A percentile compares a stretch with the other conserved stretches of the same genome.
Conservation (phyloP, 2,329 filamentous ascomycete species). For the Furcasterigmium furcatum region DNA sequence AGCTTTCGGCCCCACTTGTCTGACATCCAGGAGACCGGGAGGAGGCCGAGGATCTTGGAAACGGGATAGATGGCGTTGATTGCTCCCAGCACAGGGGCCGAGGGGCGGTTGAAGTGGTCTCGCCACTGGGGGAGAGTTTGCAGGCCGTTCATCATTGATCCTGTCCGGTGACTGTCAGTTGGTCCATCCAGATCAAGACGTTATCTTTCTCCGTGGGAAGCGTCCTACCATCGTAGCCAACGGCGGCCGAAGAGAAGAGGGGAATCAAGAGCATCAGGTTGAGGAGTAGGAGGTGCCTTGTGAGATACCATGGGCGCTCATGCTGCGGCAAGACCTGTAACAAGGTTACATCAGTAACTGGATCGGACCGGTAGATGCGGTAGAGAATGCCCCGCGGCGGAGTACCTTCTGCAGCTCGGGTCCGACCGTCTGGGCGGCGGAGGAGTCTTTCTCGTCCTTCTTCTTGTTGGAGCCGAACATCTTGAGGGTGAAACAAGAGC, state of each 20-base stretch:
- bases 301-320: conserved; percentile 35
- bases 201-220: too few species aligned
- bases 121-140: too few species aligned
- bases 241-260: conserved; percentile 35
- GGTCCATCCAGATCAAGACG: neutral
- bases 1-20: conserved; percentile 32
- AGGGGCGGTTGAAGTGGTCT: conserved; percentile 23
- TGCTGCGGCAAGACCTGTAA: conserved; percentile 37
- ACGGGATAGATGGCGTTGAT: conserved; percentile 12
- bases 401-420: conserved; percentile 6
- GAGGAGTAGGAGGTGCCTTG: conserved; percentile 36
- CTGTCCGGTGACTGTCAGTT: conserved; percentile 7
- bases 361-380: too few species aligned
- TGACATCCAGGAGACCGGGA: conserved; percentile 14
- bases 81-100: conserved; percentile 4
- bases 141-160: conserved; percentile 38
- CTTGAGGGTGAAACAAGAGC: too few species aligned
- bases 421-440: too few species aligned
- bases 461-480: conserved; percentile 1
- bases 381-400: neutral
- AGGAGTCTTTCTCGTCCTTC: conserved; percentile 3
- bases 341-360: too few species aligned
- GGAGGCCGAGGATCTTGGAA: conserved; percentile 9
- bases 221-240: conserved; percentile 39
- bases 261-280: conserved; percentile 41